Evolutionary conservation across 306 rosid genomes (phyloP).

Genomic region (Acacia melanoxylon): DNA sequence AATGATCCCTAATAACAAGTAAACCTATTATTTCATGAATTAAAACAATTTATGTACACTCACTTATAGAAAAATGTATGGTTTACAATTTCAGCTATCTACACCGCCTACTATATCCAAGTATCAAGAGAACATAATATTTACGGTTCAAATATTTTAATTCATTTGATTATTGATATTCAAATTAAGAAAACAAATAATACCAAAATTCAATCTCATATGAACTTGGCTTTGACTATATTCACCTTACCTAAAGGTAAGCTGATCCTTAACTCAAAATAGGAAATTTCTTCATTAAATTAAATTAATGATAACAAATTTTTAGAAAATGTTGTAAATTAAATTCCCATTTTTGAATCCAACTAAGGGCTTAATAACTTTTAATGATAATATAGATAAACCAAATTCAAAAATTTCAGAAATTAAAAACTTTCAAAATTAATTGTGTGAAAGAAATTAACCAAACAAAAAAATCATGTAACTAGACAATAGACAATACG

Average conservation of each 20-base stretch:
- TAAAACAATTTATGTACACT: too few species aligned
- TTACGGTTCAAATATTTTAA: background rate
- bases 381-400: background rate
- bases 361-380: conserved; percentile 1
- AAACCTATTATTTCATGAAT: too few species aligned
- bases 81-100: background rate
- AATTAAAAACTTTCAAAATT: background rate
- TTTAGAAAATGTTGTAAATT: conserved; percentile 18
- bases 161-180: background rate
- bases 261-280: background rate
- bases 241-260: conserved; percentile 1
- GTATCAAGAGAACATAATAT: background rate
- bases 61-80: background rate
- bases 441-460: too few species aligned
- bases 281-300: background rate
- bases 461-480: background rate
- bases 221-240: background rate
- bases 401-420: conserved; percentile 5
- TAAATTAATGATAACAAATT: background rate
- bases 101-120: background rate
- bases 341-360: background rate
- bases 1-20: too few species aligned
- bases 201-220: background rate
- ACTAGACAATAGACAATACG: background rate
- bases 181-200: background rate